phyloP scores from a whole-genome alignment of 345 rosid genomes.

The Arabidopsis arenosa region DNA sequence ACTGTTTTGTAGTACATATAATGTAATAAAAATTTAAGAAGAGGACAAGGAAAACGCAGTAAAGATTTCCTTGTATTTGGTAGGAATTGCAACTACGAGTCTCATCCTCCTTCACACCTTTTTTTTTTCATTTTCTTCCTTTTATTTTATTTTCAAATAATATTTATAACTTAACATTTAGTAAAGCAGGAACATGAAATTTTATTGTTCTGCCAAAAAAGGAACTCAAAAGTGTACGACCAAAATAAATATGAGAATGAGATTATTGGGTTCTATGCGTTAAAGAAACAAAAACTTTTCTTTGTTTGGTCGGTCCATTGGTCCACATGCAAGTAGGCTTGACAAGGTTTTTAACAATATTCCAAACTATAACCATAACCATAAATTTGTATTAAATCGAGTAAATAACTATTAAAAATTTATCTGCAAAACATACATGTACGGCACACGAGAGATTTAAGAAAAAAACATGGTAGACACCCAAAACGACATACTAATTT shows the following conservation, averaged over 20 bases:
- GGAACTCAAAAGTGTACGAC: constrained; percentile 20
- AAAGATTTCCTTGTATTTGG: constrained; percentile 31
- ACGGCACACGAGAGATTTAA: background rate
- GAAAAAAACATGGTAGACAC: background rate
- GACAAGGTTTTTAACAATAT: background rate
- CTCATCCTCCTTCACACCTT: constrained; percentile 44
- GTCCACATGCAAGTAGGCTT: constrained; percentile 5
- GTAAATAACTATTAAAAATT: too few species aligned
- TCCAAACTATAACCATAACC: background rate
- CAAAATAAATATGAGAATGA: background rate
- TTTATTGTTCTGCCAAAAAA: constrained; percentile 3
- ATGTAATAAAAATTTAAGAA: constrained; percentile 12
- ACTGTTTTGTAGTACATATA: background rate
- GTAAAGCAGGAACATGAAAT: constrained; percentile 1
- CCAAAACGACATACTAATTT: too few species aligned
- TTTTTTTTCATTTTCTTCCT: background rate
- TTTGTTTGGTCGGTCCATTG: constrained; percentile 16
- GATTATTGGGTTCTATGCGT: constrained; percentile 3
- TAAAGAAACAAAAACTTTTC: background rate
- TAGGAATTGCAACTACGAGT: constrained; percentile 42
- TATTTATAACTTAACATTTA: background rate
- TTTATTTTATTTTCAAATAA: background rate
- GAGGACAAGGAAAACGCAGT: constrained; percentile 25
- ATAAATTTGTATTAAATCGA: too few species aligned
- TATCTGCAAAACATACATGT: too few species aligned